Evolutionary conservation across 1,284 basidiomycete genomes (phyloP).

Genomic region (Athelia psychrophila): DNA sequence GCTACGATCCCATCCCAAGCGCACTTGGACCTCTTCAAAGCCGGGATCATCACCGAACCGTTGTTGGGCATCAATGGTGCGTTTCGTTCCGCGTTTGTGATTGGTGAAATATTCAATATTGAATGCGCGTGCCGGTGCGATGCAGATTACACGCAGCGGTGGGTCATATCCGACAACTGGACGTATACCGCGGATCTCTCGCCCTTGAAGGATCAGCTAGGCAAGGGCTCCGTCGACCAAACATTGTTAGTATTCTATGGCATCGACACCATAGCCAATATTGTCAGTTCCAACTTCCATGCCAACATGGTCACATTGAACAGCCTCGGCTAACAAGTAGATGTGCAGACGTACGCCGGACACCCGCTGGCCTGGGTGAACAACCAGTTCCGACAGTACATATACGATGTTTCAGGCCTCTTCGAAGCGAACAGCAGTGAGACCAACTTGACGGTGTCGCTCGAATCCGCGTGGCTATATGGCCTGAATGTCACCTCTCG

Average conservation of each 20-base stretch:
- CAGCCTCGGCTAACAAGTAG: no score
- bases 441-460: conserved; percentile 45
- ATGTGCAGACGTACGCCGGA: conserved; percentile 42
- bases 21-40: conserved; percentile 50
- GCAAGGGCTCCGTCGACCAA: conserved; percentile 21
- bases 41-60: conserved; percentile 54
- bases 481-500: conserved; percentile 48
- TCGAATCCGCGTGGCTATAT: conserved; percentile 53
- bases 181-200: conserved; percentile 56
- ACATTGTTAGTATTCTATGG: conserved; percentile 57
- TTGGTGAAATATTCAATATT: no score
- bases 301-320: neutral
- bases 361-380: conserved; percentile 53
- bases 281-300: conserved; percentile 25
- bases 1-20: conserved; percentile 51
- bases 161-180: conserved; percentile 60
- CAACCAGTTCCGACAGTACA: conserved; percentile 57
- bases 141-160: conserved; percentile 53
- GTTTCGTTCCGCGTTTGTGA: conserved; percentile 6
- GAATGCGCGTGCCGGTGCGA: neutral
- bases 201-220: conserved; percentile 32
- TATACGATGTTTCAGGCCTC: conserved; percentile 47
- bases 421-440: conserved; percentile 26
- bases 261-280: conserved; percentile 56
- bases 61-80: conserved; percentile 53